These are phyloP conservation scores for Delonix regia DNA, from an alignment of 306 rosid species.

Conservation along the genomic window DNA sequence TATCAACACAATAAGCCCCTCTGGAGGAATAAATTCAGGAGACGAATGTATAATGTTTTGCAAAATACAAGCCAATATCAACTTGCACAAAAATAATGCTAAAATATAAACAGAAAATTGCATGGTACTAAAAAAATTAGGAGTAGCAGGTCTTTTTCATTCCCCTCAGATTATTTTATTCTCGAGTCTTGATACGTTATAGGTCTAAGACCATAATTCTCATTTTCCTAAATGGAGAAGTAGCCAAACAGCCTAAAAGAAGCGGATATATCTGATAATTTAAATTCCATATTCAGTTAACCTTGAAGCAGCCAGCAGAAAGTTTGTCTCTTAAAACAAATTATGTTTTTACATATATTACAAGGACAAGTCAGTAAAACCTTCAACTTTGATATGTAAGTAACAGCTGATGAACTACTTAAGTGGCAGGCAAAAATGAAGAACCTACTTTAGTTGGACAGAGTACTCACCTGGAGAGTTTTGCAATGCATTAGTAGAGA, in stretches of 20 bases:
- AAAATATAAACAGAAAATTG: not conserved
- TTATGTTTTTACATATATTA: not conserved
- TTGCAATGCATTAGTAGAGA: slow-evolving; percentile 47
- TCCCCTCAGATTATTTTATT: not conserved
- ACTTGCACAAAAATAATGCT: not conserved
- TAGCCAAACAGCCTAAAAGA: slow-evolving; percentile 2
- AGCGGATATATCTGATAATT: not conserved
- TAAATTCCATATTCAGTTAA: slow-evolving; percentile 7
- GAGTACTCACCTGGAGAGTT: slow-evolving; percentile 62
- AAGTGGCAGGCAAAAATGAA: slow-evolving; percentile 14
- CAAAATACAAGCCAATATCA: not conserved
- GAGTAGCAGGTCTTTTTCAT: not conserved
- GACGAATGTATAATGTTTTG: not conserved
- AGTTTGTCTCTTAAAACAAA: not conserved
- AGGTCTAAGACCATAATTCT: slow-evolving; percentile 10
- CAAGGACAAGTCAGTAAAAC: not conserved
- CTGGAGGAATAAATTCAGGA: not conserved
- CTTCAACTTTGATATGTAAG: slow-evolving; percentile 15
- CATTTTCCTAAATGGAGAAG: slow-evolving; percentile 4
- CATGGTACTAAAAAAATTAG: not conserved
- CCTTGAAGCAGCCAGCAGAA: slow-evolving; percentile 7
- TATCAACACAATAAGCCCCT: not conserved
- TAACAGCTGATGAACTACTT: slow-evolving; percentile 23
- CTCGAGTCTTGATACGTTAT: not conserved
- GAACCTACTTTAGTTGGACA: slow-evolving; percentile 4